Evolutionary conservation across 352 stramenopile species (phyloP), one percentile per base, ranked within the genome.

Genomic region (Globisporangium nunn): DNA sequence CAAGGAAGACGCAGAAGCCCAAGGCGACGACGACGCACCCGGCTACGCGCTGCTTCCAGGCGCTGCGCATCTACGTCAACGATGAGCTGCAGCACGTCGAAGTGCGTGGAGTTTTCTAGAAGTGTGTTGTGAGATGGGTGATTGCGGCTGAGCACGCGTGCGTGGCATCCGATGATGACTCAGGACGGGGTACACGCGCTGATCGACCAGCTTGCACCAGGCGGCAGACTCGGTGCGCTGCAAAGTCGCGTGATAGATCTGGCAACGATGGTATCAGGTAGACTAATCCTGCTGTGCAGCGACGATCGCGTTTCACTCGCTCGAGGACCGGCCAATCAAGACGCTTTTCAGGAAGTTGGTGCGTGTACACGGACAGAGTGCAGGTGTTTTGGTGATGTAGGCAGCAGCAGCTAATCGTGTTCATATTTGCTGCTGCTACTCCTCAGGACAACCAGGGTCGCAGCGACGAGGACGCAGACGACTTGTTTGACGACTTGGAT

Each of bases 271-370:
- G 17, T 12, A 12, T 1, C 37, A 17, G 37, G 5, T 10, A 10
- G 37, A 43, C 37, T 43, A 12, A 43, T 17, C 10, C 5, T 30
- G 3, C 18, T 50, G 10, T 45, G 15, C 29, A 87, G 78, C 74
- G 18, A 87, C 82, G 7, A 93, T 93, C 55, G 83, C 83, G 49
- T 93, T 93, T 58, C 83, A 93, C 70, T 93, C 83, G 6, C 68
- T 93, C 15, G 83, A 93, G 50, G 83, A 93, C 54, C 80, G 83
- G 15, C 80, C 81, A 30, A 93, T 93, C 59, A 93, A 93, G 67
- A 60, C 71, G 8, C 73, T 90, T 23, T 90, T 93, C 54, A 75
- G 83, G 7, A 61, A 74, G 33, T 58, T 89, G 52, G 77, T 91
- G 68, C 17, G 67, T 40, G 23, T 12, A 12, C 35, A 14, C 7